Base-by-base conservation (phyloP, 768 basidiomycete species). In the Gyrodon lividus region DNA sequence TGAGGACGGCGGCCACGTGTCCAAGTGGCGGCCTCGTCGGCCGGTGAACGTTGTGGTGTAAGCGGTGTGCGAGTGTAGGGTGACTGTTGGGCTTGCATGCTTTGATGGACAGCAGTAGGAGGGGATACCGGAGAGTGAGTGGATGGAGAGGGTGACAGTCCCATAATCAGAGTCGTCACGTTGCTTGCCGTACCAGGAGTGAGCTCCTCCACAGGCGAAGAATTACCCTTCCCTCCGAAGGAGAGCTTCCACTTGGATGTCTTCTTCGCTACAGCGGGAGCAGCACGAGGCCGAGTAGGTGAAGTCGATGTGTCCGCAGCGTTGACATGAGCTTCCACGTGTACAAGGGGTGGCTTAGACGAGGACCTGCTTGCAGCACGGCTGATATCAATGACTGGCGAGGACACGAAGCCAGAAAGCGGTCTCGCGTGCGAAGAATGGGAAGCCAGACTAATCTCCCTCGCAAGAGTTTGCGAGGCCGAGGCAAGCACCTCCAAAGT, bases 401-500 rank as follows among this genome's bases (percentile, higher is more conserved):
- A 61, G 12, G 66, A 56, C 16, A 55, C 22, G 6, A 56, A 19
- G 16, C 40, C 33, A 35, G 59, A 51, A 17, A 54, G 43, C 12
- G 47, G 24, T 13, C 72, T 71, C 28, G 62, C 65, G 6, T 67
- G 70, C 0, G 77, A 77, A 8, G 77, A 71, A 50, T 73, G 77
- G 16, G 82, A 82, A 1, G 81, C 83, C 54, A 78, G 79, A 62
- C 87, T 89, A 60, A 96, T 82, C 71, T 95, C 89, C 55, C 93
- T 78, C 19, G 88, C 93, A 30, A 96, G 77, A 4, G 81, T 76
- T 66, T 96, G 89, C 6, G 89, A 89, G 1, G 88, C 91, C 51
- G 77, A 79, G 16, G 90, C 92, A 35, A 95, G 80, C 5, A 82
- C 85, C 19, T 78, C 77, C 52, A 90, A 72, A 5, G 82, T 83